Base-by-base conservation (phyloP, 768 basidiomycete species). In the Sarcomyxa edulis region DNA sequence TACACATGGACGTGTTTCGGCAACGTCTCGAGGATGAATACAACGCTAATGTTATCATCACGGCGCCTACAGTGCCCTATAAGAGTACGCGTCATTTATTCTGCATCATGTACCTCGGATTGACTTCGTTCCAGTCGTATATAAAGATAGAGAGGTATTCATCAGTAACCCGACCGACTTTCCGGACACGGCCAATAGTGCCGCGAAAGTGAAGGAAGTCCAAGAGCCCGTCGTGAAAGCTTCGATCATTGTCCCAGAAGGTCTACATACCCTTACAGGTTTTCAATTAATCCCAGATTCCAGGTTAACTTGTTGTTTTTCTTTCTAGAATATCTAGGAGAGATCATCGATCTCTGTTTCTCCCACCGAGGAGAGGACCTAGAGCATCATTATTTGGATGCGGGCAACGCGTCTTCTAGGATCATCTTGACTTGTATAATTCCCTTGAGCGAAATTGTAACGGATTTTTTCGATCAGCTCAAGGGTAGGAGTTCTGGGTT, bases 11-110 rank as follows among this genome's bases (percentile, higher is more conserved):
- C 50, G 87, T 94, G 26, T 91, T 92, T 60, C 83, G 93, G 15
- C 96, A 99, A 56, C 77, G 96, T 10, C 68, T 99, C 3, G 96
- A 98, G 60, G 96, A 99, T 50, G 96, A 99, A 58, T 92, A 96
- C 49, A 82, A 91, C 42, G 88, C 93, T 22, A 92, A 86, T 52
- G 81, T 98, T 41, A 92, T 98, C 49, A 77, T 98, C 39, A 99
- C 96, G 8, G 86, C 93, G 3, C 96, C 96, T 1, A 93, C 93
- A 2, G 95, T 98, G 14, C 93, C 95, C 19, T 93, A 92, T 59
- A 86, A 90, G 68, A 62, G 93, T 88, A 37, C 42, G 61, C 21
- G 33, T 39, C 35, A 29, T 36, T 46, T 32, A 49, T 18, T 36
- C 19, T 33, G 42, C 31, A 19, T 15, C 11, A 22, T 35, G 31